Conservation (phyloP, 139 green algal genomes). For the Closterium sp. region DNA sequence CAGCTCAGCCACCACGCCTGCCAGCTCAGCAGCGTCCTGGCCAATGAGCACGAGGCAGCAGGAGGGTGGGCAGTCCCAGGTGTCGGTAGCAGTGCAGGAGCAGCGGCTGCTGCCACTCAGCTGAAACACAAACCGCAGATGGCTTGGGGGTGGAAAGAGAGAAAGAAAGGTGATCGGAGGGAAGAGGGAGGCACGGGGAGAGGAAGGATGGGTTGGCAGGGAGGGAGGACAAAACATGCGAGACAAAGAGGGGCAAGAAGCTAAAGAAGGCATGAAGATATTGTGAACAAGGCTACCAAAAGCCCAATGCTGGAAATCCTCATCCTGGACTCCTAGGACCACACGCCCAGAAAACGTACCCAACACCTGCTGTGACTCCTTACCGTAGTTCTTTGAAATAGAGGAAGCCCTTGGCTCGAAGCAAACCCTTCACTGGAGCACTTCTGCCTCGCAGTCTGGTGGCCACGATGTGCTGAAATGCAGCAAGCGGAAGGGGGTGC, state of each 20-base stretch:
- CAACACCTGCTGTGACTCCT: not conserved
- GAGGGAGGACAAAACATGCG: too few species aligned
- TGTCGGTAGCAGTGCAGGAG: not conserved
- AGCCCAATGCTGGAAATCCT: not conserved
- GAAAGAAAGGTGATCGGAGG: not conserved
- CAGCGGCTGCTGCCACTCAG: slow-evolving; percentile 3
- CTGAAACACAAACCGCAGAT: slow-evolving; percentile 22
- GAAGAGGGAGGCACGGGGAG: not conserved
- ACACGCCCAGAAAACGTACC: not conserved
- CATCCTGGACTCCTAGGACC: not conserved
- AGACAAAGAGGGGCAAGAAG: too few species aligned
- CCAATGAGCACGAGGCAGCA: slow-evolving; percentile 25
- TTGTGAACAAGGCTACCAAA: not conserved
- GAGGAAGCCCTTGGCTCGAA: slow-evolving; percentile 38
- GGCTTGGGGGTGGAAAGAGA: not conserved
- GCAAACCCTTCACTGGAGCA: slow-evolving; percentile 18
- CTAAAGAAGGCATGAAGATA: too few species aligned
- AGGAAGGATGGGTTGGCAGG: too few species aligned
- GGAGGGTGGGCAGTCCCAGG: slow-evolving; percentile 13
- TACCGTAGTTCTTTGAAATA: slow-evolving; percentile 10
- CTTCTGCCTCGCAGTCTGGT: not conserved
- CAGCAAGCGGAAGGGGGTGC: not conserved
- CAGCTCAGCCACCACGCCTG: not conserved
- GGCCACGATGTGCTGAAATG: slow-evolving; percentile 2
- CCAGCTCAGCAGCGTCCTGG: slow-evolving; percentile 11